Evolutionary conservation across 164 flowering plant genomes (phyloP), one percentile per base, ranked within the genome.

Genomic region (Annona cherimola): DNA sequence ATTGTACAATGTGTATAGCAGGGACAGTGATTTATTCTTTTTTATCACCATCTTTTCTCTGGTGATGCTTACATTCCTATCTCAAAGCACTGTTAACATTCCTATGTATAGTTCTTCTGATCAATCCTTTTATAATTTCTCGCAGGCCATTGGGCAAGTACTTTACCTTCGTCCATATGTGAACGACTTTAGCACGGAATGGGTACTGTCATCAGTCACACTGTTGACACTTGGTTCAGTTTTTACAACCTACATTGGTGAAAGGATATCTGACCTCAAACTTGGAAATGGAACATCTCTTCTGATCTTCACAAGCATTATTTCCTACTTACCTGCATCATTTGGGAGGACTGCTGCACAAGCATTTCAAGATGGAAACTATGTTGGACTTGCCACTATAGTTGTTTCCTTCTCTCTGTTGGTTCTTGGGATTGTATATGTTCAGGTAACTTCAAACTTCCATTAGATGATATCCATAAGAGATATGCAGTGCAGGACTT

Each of bases 211-310:
- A 45, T 85, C 99, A 41, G 88, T 96, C 69, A 80, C 84, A 50
- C 73, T 96, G 42, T 79, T 96, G 81, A 91, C 97, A 20, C 92
- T 96, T 72, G 99, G 99, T 44, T 87, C 99, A n/a, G 92, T 87
- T 42, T 76, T 91, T 59, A 96, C 99, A 41, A 96, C 97, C 5
- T 93, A 89, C 75, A 85, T 96, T 72, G 99, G 99, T 50, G 99
- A 96, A 75, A 81, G 86, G 68, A 96, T 96, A 65, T 77, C 97
- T 61, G 99, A 96, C 79, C 84, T 96, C 35, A 96, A 96, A 83
- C 99, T 96, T 75, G 99, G 99, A 81, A 96, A 96, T 78, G 99
- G 99, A 14, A 96, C 99, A 69, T 96, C 99, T 42, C 91, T 96
- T 71, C 77, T 93, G 77, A 96, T 96, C 77, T 93, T 96, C 82